Percentiles rank a stretch among this genome's conserved stretches.
phyloP scores from a whole-genome alignment of 257 asterid species.

The Penstemon barbatus region DNA sequence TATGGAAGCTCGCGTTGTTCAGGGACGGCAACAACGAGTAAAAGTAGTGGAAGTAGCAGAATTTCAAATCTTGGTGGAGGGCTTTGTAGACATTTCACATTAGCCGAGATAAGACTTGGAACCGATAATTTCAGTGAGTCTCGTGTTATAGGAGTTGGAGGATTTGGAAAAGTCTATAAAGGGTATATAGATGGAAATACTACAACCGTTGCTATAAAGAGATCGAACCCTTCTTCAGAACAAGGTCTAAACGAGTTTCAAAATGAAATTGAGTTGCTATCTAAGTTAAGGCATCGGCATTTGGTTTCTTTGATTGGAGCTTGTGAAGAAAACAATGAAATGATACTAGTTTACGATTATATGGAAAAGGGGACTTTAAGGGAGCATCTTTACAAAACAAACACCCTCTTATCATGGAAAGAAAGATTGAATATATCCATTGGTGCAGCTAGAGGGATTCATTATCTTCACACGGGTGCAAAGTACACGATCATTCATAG shows the following conservation, averaged over 20 bases:
- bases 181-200: constrained; percentile 51
- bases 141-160: constrained; percentile 73
- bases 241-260: constrained; percentile 75
- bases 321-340: constrained; percentile 71
- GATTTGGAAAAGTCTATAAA: constrained; percentile 78
- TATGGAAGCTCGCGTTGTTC: constrained; percentile 43
- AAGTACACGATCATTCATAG: constrained; percentile 70
- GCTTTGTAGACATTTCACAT: constrained; percentile 59
- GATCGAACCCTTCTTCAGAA: constrained; percentile 61
- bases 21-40: constrained; percentile 29
- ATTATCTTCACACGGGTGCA: constrained; percentile 88
- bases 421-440: constrained; percentile 69
- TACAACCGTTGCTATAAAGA: constrained; percentile 57
- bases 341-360: constrained; percentile 78
- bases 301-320: constrained; percentile 78
- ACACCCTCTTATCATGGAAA: constrained; percentile 46
- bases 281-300: constrained; percentile 74
- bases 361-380: constrained; percentile 82
- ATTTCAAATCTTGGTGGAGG: constrained; percentile 47
- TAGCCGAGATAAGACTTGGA: constrained; percentile 55
- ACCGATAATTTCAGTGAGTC: constrained; percentile 60
- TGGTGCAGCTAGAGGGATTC: constrained; percentile 76
- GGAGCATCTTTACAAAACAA: constrained; percentile 57
- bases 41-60: constrained; percentile 38
- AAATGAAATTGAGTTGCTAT: constrained; percentile 73